Base-by-base conservation (phyloP, 2,329 filamentous ascomycete genomes). In the Penicillium sp. region DNA sequence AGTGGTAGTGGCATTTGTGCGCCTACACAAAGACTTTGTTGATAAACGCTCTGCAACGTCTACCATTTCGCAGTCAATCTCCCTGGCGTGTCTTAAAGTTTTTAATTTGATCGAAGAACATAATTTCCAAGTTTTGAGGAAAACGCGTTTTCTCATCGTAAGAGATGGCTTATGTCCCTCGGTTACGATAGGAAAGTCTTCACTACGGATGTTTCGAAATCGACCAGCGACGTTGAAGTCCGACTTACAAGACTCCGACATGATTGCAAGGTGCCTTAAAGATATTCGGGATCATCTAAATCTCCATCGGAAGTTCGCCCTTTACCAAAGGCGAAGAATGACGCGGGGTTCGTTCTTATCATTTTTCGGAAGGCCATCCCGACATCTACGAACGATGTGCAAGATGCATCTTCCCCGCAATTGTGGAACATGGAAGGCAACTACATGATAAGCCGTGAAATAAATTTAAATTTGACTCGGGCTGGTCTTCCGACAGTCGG, bases 311-410 rank as follows among this genome's bases (percentile, higher is more conserved):
- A 36, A 1, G n/a, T 16, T 36, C 33, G n/a, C 33, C 33, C n/a
- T 18, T 8, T 36, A 6, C 33, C n/a, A 16, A 36, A n/a, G 4
- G 18, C n/a, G 6, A 6, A 16, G 6, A 6, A 16, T 18, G 33
- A 36, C 33, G n/a, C 24, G 33, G 34, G 28, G 46, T 28, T 23
- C 23, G 38, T 31, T 31, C 48, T 52, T 47, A 54, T 61, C 45
- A 33, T 44, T 36, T 6, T 7, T 60, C 58, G 58, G 58, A 47
- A n/a, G 47, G 16, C 36, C 31, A 12, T 53, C 38, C 58, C 58
- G 58, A 59, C 39, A 44, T 45, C 16, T 50, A 24, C n/a, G 43
- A 34, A 18, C 34, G 23, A 16, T n/a, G 16, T 31, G 42, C 39
- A 45, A 46, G 45, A 45, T 55, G 24, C 50, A 49, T 15, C 13